These are phyloP conservation scores for Penicillium subrubescens DNA, from an alignment of 495 filamentous ascomycete genomes.

Conservation along the genomic window DNA sequence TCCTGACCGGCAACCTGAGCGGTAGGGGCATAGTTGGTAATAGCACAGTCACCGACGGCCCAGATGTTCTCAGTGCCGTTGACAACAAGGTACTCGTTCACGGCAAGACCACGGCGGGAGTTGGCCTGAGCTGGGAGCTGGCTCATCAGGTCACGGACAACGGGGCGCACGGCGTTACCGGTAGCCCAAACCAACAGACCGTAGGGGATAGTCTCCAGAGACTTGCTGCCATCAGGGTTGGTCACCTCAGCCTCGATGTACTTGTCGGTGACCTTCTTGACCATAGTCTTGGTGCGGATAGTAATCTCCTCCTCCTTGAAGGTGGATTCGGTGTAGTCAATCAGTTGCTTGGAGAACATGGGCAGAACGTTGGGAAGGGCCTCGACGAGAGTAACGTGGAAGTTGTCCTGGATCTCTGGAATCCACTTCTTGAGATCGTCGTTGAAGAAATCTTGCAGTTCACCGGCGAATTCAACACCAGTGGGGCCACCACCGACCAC, in stretches of 20 bases:
- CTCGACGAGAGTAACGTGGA: conserved; percentile 96
- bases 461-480: conserved; percentile 97
- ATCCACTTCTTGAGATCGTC: conserved; percentile 97
- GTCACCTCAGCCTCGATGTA: conserved; percentile 88
- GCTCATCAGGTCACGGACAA: conserved; percentile 86
- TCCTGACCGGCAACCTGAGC: conserved; percentile 97
- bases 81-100: conserved; percentile 98
- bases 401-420: conserved; percentile 89
- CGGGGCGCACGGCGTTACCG: conserved; percentile 86
- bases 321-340: conserved; percentile 98
- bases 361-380: conserved; percentile 97
- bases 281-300: conserved; percentile 97
- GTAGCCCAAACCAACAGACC: conserved; percentile 98
- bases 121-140: conserved; percentile 94
- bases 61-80: conserved; percentile 96
- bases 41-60: conserved; percentile 87
- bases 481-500: conserved; percentile 98
- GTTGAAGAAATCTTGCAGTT: conserved; percentile 98
- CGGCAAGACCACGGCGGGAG: conserved; percentile 89
- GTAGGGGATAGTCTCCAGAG: conserved; percentile 81
- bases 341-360: conserved; percentile 98
- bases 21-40: conserved; percentile 96
- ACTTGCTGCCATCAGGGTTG: conserved; percentile 84
- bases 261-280: conserved; percentile 95
- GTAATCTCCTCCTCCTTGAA: conserved; percentile 98